Percentiles rank a stretch among this genome's conserved stretches.
Conservation (phyloP, 2,329 filamentous ascomycete species). For the Fusarium tricinctum region DNA sequence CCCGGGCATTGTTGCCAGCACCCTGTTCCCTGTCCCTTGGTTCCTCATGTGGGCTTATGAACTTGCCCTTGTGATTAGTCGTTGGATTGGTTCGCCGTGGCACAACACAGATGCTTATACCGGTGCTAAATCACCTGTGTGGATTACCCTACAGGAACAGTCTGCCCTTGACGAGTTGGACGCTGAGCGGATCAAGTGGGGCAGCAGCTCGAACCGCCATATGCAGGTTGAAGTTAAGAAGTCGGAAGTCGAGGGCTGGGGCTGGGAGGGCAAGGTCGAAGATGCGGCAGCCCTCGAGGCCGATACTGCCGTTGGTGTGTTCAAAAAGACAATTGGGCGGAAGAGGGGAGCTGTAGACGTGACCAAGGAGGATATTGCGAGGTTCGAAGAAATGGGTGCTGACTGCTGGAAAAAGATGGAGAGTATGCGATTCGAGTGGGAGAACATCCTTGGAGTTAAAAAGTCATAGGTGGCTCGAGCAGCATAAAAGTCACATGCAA, state of each 20-base stretch:
- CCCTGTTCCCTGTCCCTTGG: constrained; percentile 80
- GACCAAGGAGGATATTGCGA: constrained; percentile 70
- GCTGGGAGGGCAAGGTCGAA: constrained; percentile 73
- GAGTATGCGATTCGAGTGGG: constrained; percentile 76
- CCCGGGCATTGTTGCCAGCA: constrained; percentile 87
- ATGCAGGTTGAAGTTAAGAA: constrained; percentile 75
- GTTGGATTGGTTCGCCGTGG: constrained; percentile 89
- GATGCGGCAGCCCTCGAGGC: constrained; percentile 58
- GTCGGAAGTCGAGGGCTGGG: constrained; percentile 91
- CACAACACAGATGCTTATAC: constrained; percentile 82
- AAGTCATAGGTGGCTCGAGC: constrained; percentile 8
- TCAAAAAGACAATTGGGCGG: constrained; percentile 69
- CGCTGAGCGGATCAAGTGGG: constrained; percentile 82
- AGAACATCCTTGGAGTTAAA: constrained; percentile 53
- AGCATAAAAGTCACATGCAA: constrained; percentile 5
- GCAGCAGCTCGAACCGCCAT: constrained; percentile 73
- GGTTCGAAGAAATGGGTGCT: constrained; percentile 74
- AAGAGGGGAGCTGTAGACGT: constrained; percentile 70
- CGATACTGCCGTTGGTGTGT: constrained; percentile 61
- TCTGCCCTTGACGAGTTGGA: constrained; percentile 70
- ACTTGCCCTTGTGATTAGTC: constrained; percentile 76
- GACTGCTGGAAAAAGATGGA: constrained; percentile 80
- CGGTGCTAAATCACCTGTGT: constrained; percentile 81
- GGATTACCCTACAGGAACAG: constrained; percentile 79
- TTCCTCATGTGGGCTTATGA: constrained; percentile 79